Base-by-base conservation (phyloP, 148 eudicot genomes). In the Vaccinium darrowii region DNA sequence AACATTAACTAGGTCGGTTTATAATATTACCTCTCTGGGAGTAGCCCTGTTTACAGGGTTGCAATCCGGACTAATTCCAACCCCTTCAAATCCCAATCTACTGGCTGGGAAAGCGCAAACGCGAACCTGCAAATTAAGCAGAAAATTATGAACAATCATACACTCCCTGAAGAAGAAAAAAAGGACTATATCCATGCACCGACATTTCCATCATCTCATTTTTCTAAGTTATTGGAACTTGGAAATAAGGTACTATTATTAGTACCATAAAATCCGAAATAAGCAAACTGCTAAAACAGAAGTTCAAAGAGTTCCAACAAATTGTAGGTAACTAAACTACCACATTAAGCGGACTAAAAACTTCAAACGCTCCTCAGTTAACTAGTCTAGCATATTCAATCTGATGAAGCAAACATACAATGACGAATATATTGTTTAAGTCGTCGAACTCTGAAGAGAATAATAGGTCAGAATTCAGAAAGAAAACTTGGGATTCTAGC, bases 1-100 rank as follows among this genome's bases (percentile, higher is more conserved):
- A 19, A 19, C 14, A n/a, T 3, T 47, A 8, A 14, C 1, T 8
- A 51, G 36, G 65, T 13, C 47, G 69, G 58, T n/a, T 21, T 15
- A 81, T 27, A 81, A 65, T n/a, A 65, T 85, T 90, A 95, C 99
- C 99, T 97, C 93, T 82, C 98, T 89, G 56, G 90, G 90, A 72
- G 90, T 88, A 71, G 93, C 98, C 86, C 93, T 90, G 85, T 89
- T 93, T 75, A 91, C 94, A 7, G 99, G 98, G 90, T 93, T 97
- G 89, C 95, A 94, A 85, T 97, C 99, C 16, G 99, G 98, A 89
- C 98, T 97, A 83, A 97, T 95, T 80, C 94, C 99, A 27, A 94
- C 93, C 82, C 96, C 99, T 91, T 90, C 84, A 84, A 95, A 58
- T 73, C 98, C 95, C 91, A 95, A 87, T 62, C 85, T 89, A 87